A percentile compares a stretch with the other conserved stretches of the same genome.
Conservation (phyloP, 495 filamentous ascomycete genomes). For the Neurospora sp. region DNA sequence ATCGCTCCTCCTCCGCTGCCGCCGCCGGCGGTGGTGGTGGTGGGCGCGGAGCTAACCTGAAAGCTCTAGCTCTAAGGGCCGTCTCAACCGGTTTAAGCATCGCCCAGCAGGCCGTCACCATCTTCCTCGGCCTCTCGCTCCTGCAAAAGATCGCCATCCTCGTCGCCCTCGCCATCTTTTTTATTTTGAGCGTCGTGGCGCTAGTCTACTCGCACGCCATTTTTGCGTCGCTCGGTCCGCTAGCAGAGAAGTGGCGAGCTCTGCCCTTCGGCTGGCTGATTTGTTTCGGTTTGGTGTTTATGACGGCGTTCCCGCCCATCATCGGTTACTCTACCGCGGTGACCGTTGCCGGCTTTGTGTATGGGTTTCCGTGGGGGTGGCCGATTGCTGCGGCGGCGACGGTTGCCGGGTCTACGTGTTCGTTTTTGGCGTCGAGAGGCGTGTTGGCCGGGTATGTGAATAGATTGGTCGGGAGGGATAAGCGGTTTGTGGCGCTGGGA, state of each 20-base stretch:
- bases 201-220: slow-evolving; percentile 67
- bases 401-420: slow-evolving; percentile 58
- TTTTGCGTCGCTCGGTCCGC: slow-evolving; percentile 59
- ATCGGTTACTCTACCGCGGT: slow-evolving; percentile 83
- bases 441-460: slow-evolving; percentile 69
- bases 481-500: slow-evolving; percentile 53
- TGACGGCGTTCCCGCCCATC: slow-evolving; percentile 77
- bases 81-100: slow-evolving; percentile 8
- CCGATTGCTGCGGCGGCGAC: slow-evolving; percentile 72
- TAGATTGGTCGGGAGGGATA: slow-evolving; percentile 69
- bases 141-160: slow-evolving; percentile 47
- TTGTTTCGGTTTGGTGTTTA: slow-evolving; percentile 66
- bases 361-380: slow-evolving; percentile 88
- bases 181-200: slow-evolving; percentile 53
- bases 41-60: background rate
- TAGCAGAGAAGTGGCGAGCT: slow-evolving; percentile 63
- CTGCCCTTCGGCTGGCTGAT: slow-evolving; percentile 63
- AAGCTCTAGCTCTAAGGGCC: slow-evolving; percentile 8
- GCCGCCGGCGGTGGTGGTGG: background rate
- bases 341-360: slow-evolving; percentile 89
- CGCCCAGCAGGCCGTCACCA: slow-evolving; percentile 12
- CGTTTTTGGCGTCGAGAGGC: slow-evolving; percentile 71
- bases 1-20: slow-evolving; percentile 5
- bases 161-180: slow-evolving; percentile 35
- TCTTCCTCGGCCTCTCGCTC: slow-evolving; percentile 39